A percentile compares a stretch with the other conserved stretches of the same genome.
These are phyloP conservation scores for Saxispiralis lemnorum DNA, from an alignment of 495 filamentous ascomycete genomes.

Conservation along the genomic window DNA sequence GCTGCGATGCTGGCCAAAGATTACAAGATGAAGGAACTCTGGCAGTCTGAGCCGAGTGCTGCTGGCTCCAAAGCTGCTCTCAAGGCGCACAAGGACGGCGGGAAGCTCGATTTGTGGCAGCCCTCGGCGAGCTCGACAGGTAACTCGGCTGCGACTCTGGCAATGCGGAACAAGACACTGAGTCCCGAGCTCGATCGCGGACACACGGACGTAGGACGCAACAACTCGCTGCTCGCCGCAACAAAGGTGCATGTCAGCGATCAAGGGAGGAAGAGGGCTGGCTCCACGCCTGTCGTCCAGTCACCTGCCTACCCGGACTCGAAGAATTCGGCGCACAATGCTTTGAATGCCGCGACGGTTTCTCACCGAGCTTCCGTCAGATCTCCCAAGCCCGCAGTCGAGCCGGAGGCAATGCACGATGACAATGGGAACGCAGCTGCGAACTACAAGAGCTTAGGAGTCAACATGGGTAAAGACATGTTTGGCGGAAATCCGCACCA, in stretches of 20 bases:
- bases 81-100: constrained; percentile 45
- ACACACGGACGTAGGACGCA: constrained; percentile 30
- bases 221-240: constrained; percentile 51
- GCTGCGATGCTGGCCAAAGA: constrained; percentile 54
- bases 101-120: constrained; percentile 33
- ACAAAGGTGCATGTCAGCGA: constrained; percentile 45
- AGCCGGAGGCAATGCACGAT: constrained; percentile 13
- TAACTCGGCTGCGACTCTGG: constrained; percentile 41
- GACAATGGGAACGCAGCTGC: constrained; percentile 37
- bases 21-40: constrained; percentile 38
- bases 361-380: constrained; percentile 29
- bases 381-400: neutral
- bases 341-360: constrained; percentile 46
- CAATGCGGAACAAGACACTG: constrained; percentile 30
- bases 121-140: constrained; percentile 32
- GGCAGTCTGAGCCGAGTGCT: constrained; percentile 36
- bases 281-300: constrained; percentile 39
- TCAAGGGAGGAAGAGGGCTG: constrained; percentile 40
- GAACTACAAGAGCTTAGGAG: constrained; percentile 35
- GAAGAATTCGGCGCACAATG: constrained; percentile 42
- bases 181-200: constrained; percentile 29
- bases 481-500: constrained; percentile 48
- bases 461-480: constrained; percentile 41
- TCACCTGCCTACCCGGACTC: constrained; percentile 35
- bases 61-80: constrained; percentile 58